A percentile compares a stretch with the other conserved stretches of the same genome.
Conservation (phyloP, 495 filamentous ascomycete genomes). For the Melanomma pulvis-pyrius region DNA sequence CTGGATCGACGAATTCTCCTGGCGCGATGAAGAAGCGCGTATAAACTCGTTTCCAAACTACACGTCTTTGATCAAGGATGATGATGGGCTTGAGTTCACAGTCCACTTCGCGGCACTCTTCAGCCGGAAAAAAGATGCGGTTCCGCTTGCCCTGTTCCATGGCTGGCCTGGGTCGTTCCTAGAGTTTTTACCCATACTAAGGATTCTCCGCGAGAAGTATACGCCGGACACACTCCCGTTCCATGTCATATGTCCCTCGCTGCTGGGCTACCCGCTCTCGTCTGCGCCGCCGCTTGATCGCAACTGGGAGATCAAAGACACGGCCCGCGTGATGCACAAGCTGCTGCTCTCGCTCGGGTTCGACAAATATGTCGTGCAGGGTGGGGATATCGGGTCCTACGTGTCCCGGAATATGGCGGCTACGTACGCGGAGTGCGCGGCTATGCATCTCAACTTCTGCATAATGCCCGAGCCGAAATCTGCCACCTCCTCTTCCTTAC, state of each 20-base stretch:
- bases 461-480: background rate
- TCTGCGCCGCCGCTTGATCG: constrained; percentile 51
- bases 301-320: constrained; percentile 51
- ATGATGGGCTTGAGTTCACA: constrained; percentile 37
- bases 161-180: constrained; percentile 60
- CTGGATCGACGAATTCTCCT: constrained; percentile 55
- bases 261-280: constrained; percentile 64
- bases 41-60: constrained; percentile 70
- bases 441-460: constrained; percentile 33
- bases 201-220: constrained; percentile 55
- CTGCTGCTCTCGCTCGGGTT: constrained; percentile 66
- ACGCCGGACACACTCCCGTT: constrained; percentile 61
- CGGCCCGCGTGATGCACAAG: constrained; percentile 56
- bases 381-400: constrained; percentile 66
- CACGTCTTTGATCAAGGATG: constrained; percentile 49
- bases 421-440: constrained; percentile 48
- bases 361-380: constrained; percentile 62
- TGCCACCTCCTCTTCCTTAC: background rate
- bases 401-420: constrained; percentile 53
- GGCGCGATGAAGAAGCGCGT: constrained; percentile 51
- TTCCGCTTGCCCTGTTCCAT: constrained; percentile 63
- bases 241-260: constrained; percentile 66
- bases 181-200: constrained; percentile 56
- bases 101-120: constrained; percentile 69
- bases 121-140: constrained; percentile 59